phyloP scores from a whole-genome alignment of 176 grass and related monocot genomes.

The Raddia guianensis region DNA sequence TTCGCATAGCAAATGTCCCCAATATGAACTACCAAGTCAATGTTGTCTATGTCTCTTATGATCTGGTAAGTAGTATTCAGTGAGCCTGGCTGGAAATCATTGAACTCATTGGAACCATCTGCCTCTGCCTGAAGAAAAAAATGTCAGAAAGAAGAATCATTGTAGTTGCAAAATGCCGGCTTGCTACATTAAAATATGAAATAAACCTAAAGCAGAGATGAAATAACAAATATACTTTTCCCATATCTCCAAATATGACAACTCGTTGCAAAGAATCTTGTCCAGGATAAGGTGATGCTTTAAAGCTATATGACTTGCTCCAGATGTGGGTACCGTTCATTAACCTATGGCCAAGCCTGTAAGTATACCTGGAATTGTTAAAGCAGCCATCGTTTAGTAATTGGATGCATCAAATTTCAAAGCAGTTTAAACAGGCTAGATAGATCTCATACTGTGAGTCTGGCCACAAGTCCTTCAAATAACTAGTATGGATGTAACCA shows the following conservation, averaged over 20 bases:
- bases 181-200: constrained; percentile 12
- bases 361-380: constrained; percentile 64
- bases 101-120: constrained; percentile 90
- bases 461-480: constrained; percentile 92
- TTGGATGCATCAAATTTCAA: constrained; percentile 8
- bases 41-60: constrained; percentile 68
- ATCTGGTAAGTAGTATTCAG: constrained; percentile 81
- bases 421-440: constrained; percentile 14
- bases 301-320: constrained; percentile 77
- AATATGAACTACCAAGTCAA: constrained; percentile 86
- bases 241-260: constrained; percentile 95
- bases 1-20: constrained; percentile 80
- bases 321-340: constrained; percentile 61
- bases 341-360: constrained; percentile 76
- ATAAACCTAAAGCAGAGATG: constrained; percentile 8
- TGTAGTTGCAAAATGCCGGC: neutral
- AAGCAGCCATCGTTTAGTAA: neutral
- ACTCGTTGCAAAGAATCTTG: constrained; percentile 80
- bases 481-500: constrained; percentile 88
- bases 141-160: constrained; percentile 6
- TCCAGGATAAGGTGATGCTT: constrained; percentile 83
- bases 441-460: constrained; percentile 56
- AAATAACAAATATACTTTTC: constrained; percentile 61
- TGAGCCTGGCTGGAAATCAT: constrained; percentile 71
- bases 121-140: constrained; percentile 66